phyloP scores from a whole-genome alignment of 208 protist species.

The Strigomonas galati region DNA sequence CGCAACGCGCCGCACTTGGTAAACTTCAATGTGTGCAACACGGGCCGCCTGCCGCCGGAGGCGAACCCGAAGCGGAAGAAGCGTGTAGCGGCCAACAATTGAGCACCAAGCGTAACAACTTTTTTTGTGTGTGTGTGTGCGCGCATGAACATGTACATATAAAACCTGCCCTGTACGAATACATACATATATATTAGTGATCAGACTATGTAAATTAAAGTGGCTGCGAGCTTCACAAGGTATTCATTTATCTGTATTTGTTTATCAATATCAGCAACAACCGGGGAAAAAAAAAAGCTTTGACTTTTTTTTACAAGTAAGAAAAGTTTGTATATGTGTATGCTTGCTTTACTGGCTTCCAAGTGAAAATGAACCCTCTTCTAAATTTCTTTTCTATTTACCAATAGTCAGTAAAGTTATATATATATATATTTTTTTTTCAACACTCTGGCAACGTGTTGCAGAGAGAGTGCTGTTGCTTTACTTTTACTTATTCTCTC shows the following conservation, averaged over 20 bases:
- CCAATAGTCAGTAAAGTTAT: too few relatives aligned
- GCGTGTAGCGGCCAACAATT: slow-evolving; percentile 3
- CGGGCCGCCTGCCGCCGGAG: slow-evolving; percentile 27
- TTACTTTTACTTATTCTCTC: not conserved
- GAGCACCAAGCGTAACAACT: not conserved
- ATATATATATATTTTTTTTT: too few relatives aligned
- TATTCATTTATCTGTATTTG: not conserved
- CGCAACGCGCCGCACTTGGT: slow-evolving; percentile 45
- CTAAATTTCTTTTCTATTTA: too few relatives aligned
- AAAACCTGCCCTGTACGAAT: not conserved
- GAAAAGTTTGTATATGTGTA: too few relatives aligned
- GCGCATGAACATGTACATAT: not conserved
- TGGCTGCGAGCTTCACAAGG: not conserved
- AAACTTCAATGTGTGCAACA: slow-evolving; percentile 70
- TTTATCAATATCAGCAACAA: not conserved
- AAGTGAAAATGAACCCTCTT: too few relatives aligned
- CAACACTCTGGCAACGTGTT: too few relatives aligned
- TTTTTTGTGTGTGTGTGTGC: too few relatives aligned
- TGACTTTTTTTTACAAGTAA: too few relatives aligned
- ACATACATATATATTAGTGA: not conserved
- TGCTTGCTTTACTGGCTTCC: too few relatives aligned
- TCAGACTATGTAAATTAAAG: not conserved
- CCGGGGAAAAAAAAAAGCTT: not conserved
- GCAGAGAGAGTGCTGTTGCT: not conserved
- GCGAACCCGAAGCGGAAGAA: slow-evolving; percentile 28